Percentiles rank a stretch among this genome's conserved stretches.
Conservation (phyloP, 352 stramenopile genomes). For the Thalassiosira sp. region DNA sequence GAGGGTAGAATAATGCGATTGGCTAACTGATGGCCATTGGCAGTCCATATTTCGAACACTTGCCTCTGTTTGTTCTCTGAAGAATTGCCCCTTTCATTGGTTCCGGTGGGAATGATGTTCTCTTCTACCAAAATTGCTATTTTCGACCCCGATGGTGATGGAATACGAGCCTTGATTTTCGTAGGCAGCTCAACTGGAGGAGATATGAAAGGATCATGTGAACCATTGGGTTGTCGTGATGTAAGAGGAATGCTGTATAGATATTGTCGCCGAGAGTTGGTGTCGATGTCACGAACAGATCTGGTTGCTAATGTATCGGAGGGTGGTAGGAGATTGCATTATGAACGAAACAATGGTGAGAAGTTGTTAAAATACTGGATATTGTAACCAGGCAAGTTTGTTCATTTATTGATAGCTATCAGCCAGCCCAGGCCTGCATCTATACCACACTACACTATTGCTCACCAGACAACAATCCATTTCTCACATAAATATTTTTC, state of each 20-base stretch:
- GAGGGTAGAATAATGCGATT: constrained; percentile 52
- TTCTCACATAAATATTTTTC: constrained; percentile 38
- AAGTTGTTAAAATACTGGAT: too few relatives aligned
- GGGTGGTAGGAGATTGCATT: neutral
- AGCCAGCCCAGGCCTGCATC: neutral
- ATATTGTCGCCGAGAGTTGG: constrained; percentile 52
- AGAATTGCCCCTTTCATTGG: constrained; percentile 8
- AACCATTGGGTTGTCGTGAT: neutral
- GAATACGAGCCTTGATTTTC: constrained; percentile 61
- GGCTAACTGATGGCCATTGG: constrained; percentile 43
- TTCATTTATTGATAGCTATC: neutral
- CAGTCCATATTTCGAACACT: constrained; percentile 70
- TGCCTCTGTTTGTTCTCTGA: constrained; percentile 29
- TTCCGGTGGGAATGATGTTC: constrained; percentile 9
- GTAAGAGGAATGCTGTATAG: constrained; percentile 59
- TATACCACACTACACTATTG: neutral
- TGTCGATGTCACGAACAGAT: constrained; percentile 71
- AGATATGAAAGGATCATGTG: constrained; percentile 6
- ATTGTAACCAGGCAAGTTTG: too few relatives aligned
- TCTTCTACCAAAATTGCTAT: constrained; percentile 62
- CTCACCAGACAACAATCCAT: constrained; percentile 41
- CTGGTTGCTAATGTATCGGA: constrained; percentile 38
- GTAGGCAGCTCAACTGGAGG: constrained; percentile 56
- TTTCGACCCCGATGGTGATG: constrained; percentile 65
- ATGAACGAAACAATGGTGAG: neutral